These are phyloP conservation scores for Picochlorum sp. DNA, from an alignment of 139 green algal genomes.

Conservation along the genomic window DNA sequence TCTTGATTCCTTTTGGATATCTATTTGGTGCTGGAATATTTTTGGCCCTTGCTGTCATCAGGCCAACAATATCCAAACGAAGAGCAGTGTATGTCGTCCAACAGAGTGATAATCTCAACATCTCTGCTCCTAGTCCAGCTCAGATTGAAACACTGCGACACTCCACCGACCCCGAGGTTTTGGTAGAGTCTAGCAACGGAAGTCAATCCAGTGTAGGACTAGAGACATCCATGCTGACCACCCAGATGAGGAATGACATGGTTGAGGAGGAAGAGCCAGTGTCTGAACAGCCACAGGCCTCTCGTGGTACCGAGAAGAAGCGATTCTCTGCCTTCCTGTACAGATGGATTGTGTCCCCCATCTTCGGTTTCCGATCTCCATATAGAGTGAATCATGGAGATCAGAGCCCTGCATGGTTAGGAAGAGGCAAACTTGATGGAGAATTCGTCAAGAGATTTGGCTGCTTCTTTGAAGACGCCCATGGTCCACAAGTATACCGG, in stretches of 20 bases:
- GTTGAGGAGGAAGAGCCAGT: neutral
- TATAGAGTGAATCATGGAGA: neutral
- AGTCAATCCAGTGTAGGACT: neutral
- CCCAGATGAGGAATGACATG: neutral
- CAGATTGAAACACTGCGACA: too few species aligned
- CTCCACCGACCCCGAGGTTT: neutral
- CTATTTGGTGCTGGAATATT: constrained; percentile 10
- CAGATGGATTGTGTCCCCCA: constrained; percentile 12
- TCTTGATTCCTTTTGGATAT: constrained; percentile 15
- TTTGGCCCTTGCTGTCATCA: constrained; percentile 13
- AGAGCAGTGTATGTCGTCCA: constrained; percentile 14
- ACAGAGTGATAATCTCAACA: too few species aligned
- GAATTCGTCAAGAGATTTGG: constrained; percentile 28
- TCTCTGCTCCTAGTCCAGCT: too few species aligned
- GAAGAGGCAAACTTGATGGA: constrained; percentile 19
- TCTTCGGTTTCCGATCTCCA: constrained; percentile 21
- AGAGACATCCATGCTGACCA: neutral
- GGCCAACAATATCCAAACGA: constrained; percentile 11
- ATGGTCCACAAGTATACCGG: constrained; percentile 20
- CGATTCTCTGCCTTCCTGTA: neutral
- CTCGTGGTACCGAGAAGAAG: neutral
- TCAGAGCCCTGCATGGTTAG: constrained; percentile 13
- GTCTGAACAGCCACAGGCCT: neutral
- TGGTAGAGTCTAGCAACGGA: neutral
- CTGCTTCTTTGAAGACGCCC: constrained; percentile 26